Base-by-base conservation (phyloP, 2,329 filamentous ascomycete genomes). In the Dothidotthia symphoricarpi region DNA sequence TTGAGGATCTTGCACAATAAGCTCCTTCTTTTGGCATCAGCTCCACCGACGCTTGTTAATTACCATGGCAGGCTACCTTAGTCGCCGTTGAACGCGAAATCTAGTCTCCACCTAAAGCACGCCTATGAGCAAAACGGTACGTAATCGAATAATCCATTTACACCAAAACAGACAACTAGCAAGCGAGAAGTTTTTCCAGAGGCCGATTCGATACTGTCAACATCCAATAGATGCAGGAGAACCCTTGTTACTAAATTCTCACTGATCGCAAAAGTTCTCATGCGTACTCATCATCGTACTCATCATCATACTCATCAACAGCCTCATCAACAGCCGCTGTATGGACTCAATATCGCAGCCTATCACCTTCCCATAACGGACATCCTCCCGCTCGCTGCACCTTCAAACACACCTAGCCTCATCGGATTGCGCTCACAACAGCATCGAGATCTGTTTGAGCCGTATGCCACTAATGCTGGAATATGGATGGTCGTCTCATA, bases 401-500 rank as follows among this genome's bases (percentile, higher is more conserved):
- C 56, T 53, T 29, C 59, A 49, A 28, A 50, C 49, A 9, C 19
- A 22, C 53, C 55, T 8, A 56, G 42, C 24, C 43, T 50, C 61
- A 66, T 64, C 48, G 63, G 51, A 15, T n/a, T 64, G 48, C 36
- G 39, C 46, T 28, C 64, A 59, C 28, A 60, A 33, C 28, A 61
- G 60, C 36, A 49, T 54, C 61, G 61, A 67, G 28, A 67, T 65
- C 36, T 61, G 58, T 43, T 66, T 61, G 29, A 66, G 53, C 43
- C 57, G 56, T 15, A 63, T 66, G 27, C 66, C 57, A 36, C 61
- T 59, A 52, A 65, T 63, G 35, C 55, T 59, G 13, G 61, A 53
- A 43, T 59, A 64, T 11, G 63, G 61, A 16, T 65, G 59, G 25
- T 63, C 59, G 41, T 66, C 61, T 51, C 11, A 65, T 61, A 14